Percentiles rank a stretch among this genome's conserved stretches.
These are phyloP conservation scores for Auxenochlorella pyrenoidosa DNA, from an alignment of 139 green algal species.

Conservation along the genomic window DNA sequence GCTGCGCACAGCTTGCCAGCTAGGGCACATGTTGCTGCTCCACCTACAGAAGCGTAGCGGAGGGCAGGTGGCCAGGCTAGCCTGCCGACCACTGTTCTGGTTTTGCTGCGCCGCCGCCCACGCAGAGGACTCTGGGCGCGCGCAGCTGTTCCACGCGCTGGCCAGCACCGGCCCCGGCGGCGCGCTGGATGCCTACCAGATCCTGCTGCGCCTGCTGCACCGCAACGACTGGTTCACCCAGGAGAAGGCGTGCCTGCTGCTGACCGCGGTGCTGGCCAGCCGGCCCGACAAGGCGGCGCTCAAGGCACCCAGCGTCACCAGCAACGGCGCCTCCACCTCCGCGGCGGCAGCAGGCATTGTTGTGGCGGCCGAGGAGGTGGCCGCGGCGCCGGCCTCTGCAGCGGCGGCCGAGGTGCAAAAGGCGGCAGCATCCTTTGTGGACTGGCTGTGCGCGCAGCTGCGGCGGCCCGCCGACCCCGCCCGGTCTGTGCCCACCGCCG, in stretches of 20 bases:
- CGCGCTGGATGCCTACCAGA: conserved; percentile 69
- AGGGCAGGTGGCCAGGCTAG: no score
- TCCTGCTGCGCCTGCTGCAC: conserved; percentile 85
- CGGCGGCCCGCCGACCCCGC: conserved; percentile 71
- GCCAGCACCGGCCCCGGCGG: neutral
- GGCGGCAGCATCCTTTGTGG: conserved; percentile 73
- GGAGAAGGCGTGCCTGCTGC: conserved; percentile 81
- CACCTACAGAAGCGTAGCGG: no score
- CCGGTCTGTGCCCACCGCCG: conserved; percentile 62
- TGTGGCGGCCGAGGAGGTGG: neutral
- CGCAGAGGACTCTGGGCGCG: conserved; percentile 59
- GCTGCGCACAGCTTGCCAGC: neutral
- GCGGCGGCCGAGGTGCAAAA: neutral
- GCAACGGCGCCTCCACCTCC: neutral
- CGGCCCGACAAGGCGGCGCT: conserved; percentile 61
- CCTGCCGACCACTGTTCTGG: no score
- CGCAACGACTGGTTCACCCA: conserved; percentile 93
- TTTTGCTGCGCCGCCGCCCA: no score
- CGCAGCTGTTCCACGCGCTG: conserved; percentile 70
- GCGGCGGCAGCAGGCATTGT: conserved; percentile 24
- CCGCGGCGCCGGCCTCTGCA: conserved; percentile 34
- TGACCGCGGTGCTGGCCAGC: conserved; percentile 71
- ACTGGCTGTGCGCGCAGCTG: conserved; percentile 91
- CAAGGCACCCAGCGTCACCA: neutral
- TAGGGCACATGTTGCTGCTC: no score